phyloP scores from a whole-genome alignment of 1,284 basidiomycete genomes.

The Sporisorium graminicola region DNA sequence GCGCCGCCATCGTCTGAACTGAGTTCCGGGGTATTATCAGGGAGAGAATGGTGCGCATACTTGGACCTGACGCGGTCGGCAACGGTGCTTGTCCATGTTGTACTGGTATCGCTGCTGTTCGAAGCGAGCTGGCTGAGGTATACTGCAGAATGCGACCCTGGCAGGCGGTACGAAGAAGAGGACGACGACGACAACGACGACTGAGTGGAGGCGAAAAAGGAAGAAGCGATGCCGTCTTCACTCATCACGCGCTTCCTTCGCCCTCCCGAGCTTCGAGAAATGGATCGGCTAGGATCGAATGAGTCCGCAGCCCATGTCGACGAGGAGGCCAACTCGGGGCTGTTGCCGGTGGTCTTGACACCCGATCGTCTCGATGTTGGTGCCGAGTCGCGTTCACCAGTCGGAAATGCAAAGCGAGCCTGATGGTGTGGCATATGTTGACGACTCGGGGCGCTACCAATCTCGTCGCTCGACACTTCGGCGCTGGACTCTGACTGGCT shows the following conservation, averaged over 20 bases:
- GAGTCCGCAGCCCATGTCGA: conserved; percentile 12
- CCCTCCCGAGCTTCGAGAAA: conserved; percentile 30
- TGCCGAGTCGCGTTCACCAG: neutral
- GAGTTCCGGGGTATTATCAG: conserved; percentile 52
- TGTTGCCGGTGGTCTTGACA: conserved; percentile 25
- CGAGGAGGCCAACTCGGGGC: conserved; percentile 23
- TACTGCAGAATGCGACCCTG: conserved; percentile 28
- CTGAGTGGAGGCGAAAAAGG: conserved; percentile 18
- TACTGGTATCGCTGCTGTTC: neutral
- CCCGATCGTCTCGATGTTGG: conserved; percentile 7
- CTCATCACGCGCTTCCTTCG: conserved; percentile 53
- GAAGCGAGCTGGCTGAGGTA: conserved; percentile 22
- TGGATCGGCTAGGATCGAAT: conserved; percentile 21
- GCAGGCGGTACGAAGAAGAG: conserved; percentile 18
- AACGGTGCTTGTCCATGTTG: conserved; percentile 7
- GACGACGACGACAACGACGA: conserved; percentile 3
- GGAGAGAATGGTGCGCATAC: conserved; percentile 19
- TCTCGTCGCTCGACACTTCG: conserved; percentile 47
- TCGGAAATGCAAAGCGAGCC: conserved; percentile 19
- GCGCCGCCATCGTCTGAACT: conserved; percentile 49
- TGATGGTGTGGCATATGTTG: conserved; percentile 24
- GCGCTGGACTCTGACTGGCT: conserved; percentile 41
- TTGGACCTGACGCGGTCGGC: conserved; percentile 13
- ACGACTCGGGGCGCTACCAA: conserved; percentile 15
- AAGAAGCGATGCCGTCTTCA: conserved; percentile 43